These are phyloP conservation scores for Bipolaris gigantea DNA, from an alignment of 2,329 filamentous ascomycete genomes.

Conservation along the genomic window DNA sequence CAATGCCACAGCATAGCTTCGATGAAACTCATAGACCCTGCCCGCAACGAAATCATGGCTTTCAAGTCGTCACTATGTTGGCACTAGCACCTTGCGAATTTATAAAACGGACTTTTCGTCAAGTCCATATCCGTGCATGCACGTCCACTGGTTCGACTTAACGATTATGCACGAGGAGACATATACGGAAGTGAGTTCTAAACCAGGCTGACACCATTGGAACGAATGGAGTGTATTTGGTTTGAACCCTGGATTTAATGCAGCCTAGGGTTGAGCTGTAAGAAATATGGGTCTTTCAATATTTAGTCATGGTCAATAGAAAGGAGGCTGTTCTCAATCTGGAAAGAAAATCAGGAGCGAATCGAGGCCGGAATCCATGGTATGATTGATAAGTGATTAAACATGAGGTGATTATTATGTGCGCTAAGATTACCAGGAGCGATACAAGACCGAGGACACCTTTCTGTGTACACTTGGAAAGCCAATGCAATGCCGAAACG, in stretches of 20 bases:
- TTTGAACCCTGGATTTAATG: not conserved
- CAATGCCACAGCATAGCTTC: too few relatives aligned
- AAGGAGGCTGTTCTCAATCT: not conserved
- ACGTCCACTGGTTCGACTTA: not conserved
- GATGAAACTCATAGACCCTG: not conserved
- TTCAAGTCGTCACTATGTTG: not conserved
- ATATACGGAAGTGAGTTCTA: not conserved
- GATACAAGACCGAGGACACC: not conserved
- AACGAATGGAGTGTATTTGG: not conserved
- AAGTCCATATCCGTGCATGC: not conserved
- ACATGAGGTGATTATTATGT: not conserved
- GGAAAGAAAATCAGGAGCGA: too few relatives aligned
- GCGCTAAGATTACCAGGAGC: not conserved
- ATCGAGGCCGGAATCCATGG: not conserved
- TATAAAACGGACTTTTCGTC: too few relatives aligned
- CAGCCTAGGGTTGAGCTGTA: not conserved
- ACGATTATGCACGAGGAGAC: not conserved
- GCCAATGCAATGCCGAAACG: not conserved
- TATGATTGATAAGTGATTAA: not conserved
- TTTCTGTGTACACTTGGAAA: not conserved
- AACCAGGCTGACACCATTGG: not conserved
- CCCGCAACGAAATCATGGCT: not conserved
- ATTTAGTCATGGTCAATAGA: not conserved
- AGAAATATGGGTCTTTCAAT: not conserved
- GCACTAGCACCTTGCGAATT: not conserved